Evolutionary conservation across 768 basidiomycete genomes (phyloP), one percentile per base, ranked within the genome.

Genomic region (Tubosaeta sp.): DNA sequence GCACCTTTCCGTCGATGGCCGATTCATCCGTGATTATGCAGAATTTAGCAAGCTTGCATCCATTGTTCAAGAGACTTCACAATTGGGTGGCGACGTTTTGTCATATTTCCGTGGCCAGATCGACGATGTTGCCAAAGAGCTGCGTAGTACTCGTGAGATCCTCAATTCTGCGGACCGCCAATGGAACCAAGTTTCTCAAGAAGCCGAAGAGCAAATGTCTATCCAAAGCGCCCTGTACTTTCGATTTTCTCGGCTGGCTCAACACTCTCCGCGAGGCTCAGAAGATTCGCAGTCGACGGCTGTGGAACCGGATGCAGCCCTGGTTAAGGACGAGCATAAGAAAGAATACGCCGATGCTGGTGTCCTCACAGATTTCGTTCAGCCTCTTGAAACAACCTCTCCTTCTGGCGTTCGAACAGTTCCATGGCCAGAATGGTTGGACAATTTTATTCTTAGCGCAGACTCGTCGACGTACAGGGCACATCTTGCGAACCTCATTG

Each of bases 201-300:
- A 74, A 6, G 73, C 80, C 30, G 72, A 76, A 43, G 72, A 71
- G n/a, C 75, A 74, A n/a, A 54, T 79, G 29, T 51, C 51, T 11
- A 25, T 34, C 1, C 52, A 54, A 42, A 49, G 48, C 24, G 41
- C 52, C 8, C 19, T 24, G 14, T 39, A 30, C 19, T 48, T 53
- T 44, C 51, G 32, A 30, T 43, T 65, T 34, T 42, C 44, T 29
- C 51, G 31, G 21, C 35, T 61, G 50, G 48, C 49, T 35, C 71
- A 74, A 35, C 69, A 71, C n/a, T 64, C 66, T 1, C 73, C 78
- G 13, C 76, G 83, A 48, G 83, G 79, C 43, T 87, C 86, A n/a
- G 78, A 80, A 60, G 84, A 86, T 62, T 87, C 86, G 1, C 77
- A 82, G 47, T 61, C 61, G 21, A 86, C 84, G 0, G 74, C 74